phyloP scores from a whole-genome alignment of 352 stramenopile species.

The Phytophthora rubi region DNA sequence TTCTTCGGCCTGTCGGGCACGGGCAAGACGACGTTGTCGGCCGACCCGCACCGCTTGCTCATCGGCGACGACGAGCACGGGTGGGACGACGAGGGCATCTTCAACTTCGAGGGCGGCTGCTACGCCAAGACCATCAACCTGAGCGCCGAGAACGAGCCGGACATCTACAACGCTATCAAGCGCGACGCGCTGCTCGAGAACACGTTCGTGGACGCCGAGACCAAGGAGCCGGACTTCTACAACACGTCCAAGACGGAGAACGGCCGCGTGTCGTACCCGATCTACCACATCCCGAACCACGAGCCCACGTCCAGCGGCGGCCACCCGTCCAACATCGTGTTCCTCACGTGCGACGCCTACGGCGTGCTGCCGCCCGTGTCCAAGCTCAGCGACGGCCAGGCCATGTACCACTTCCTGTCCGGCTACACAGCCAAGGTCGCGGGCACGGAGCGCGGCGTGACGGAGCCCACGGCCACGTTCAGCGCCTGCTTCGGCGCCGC shows the following conservation, averaged over 20 bases:
- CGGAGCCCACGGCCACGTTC: conserved; percentile 96
- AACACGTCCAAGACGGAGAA: conserved; percentile 98
- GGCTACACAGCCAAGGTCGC: conserved; percentile 99
- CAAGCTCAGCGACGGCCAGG: conserved; percentile 93
- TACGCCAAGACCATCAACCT: conserved; percentile 99
- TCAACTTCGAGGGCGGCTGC: conserved; percentile 99
- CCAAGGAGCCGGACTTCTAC: conserved; percentile 93
- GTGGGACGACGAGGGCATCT: conserved; percentile 98
- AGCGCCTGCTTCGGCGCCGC: conserved; percentile 97
- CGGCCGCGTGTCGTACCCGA: conserved; percentile 98
- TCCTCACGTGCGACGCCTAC: conserved; percentile 98
- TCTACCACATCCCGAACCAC: conserved; percentile 98
- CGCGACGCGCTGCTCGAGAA: conserved; percentile 98
- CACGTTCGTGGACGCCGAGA: conserved; percentile 84
- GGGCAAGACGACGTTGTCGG: conserved; percentile 93
- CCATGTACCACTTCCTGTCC: conserved; percentile 99
- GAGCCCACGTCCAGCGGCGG: conserved; percentile 87
- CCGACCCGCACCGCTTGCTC: conserved; percentile 86
- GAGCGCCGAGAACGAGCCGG: conserved; percentile 94
- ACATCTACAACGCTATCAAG: conserved; percentile 98
- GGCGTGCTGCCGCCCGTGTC: conserved; percentile 97
- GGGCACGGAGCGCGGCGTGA: conserved; percentile 97
- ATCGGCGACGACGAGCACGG: conserved; percentile 95
- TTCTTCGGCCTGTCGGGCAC: conserved; percentile 97
- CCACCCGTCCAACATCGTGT: conserved; percentile 97